Conservation (phyloP, 2,329 filamentous ascomycete species). For the Byssothecium circinans region DNA sequence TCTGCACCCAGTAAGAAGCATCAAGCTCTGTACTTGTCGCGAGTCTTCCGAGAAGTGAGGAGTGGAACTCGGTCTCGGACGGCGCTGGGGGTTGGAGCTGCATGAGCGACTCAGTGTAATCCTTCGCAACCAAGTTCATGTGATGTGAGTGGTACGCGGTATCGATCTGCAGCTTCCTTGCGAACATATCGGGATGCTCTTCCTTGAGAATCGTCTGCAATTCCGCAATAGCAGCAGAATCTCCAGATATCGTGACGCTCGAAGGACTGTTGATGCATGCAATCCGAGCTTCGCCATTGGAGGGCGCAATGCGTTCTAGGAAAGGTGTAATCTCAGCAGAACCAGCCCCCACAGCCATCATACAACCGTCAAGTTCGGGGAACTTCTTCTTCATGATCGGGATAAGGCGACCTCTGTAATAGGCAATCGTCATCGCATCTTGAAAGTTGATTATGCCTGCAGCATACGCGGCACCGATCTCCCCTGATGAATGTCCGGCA, state of each 20-base stretch:
- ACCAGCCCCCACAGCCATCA: constrained; percentile 27
- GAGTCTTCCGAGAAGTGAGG: constrained; percentile 18
- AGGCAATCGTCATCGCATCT: constrained; percentile 28
- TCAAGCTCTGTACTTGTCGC: constrained; percentile 14
- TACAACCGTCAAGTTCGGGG: constrained; percentile 20
- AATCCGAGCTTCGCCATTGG: constrained; percentile 12
- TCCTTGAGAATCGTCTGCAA: constrained; percentile 40
- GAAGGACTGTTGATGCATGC: constrained; percentile 45
- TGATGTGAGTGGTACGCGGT: constrained; percentile 49
- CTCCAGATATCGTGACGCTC: constrained; percentile 52
- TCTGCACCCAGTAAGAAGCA: constrained; percentile 29
- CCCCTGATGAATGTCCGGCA: constrained; percentile 34
- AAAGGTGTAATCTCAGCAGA: constrained; percentile 16
- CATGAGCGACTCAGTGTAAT: constrained; percentile 29
- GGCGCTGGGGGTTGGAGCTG: constrained; percentile 20
- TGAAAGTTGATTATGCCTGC: constrained; percentile 23
- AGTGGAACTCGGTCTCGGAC: constrained; percentile 18
- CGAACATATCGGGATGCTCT: constrained; percentile 37
- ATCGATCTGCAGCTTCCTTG: constrained; percentile 46
- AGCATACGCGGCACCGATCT: constrained; percentile 36
- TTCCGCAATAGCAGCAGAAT: constrained; percentile 43
- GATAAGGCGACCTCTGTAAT: constrained; percentile 27
- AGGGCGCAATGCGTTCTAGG: constrained; percentile 12
- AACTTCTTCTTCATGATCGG: constrained; percentile 21
- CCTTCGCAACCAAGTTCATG: constrained; percentile 24